Base-by-base conservation (phyloP, 139 green algal species). In the Chlorella vulgaris region DNA sequence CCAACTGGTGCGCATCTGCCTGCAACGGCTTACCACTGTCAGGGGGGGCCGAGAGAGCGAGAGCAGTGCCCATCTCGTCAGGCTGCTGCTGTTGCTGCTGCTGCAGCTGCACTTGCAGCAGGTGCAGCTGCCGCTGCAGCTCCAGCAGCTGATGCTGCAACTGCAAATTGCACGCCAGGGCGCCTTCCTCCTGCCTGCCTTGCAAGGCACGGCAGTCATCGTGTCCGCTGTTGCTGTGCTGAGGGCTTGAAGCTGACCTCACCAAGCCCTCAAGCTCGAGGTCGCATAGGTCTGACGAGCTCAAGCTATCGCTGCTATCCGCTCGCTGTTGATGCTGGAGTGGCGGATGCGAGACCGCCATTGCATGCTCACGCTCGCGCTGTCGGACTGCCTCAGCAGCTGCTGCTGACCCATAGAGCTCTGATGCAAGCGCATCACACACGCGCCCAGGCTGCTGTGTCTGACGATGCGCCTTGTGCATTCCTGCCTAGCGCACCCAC, bases 81-180 rank as follows among this genome's bases (percentile, higher is more conserved):
- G 36, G 36, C 36, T 8, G 24, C 6, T 66, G 29, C 22, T 68
- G 33, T 29, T n/a, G 4, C 21, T 43, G 28, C 39, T n/a, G 28
- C 21, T 73, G 39, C 39, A 71, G 60, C 75, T 81, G 75, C n/a
- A 73, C 21, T 60, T 73, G 75, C 61, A 71, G 38, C 21, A 51
- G 55, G 2, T 19, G 19, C n/a, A 81, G n/a, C 29, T 81, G 60
- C 7, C 38, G 51, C 28, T 65, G 40, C 42, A 74, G 76, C 42
- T 65, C 61, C 61, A 60, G 31, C 21, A 74, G 62, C 62, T 81
- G 76, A 28, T 65, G 42, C 76, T 81, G 42, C 42, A 75, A 33
- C 61, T 33, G 31, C 35, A 22, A 19, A 28, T 53, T 15, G 42
- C 51, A 0, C 50, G 73, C 26, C 53, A 42, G 28, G 7, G 58